Conservation (phyloP, 2,329 filamentous ascomycete genomes). For the Trichoderma polysporum region DNA sequence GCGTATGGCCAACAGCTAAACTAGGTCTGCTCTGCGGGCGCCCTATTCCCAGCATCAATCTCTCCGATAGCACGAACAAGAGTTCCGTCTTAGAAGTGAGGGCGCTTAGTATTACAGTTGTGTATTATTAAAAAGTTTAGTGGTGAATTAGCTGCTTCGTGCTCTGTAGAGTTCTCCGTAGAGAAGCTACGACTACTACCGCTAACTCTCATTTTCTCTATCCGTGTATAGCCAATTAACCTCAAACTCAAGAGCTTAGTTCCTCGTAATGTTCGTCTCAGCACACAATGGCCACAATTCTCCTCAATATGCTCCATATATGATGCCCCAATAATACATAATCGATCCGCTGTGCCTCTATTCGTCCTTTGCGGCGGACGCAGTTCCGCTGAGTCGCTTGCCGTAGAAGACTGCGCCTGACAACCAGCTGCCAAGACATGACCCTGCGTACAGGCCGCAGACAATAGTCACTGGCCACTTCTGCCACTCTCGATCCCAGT, state of each 20-base stretch:
- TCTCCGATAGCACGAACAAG: neutral
- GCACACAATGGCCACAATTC: neutral
- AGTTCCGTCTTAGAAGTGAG: neutral
- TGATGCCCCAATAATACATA: neutral
- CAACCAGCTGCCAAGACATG: conserved; percentile 65
- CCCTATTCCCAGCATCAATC: neutral
- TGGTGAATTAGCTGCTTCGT: neutral
- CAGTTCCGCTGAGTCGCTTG: conserved; percentile 38
- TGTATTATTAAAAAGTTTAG: neutral
- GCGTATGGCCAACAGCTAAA: neutral
- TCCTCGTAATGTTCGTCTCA: conserved; percentile 7
- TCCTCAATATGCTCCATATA: neutral
- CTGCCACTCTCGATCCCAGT: conserved; percentile 99
- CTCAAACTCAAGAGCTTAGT: neutral
- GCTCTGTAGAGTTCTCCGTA: no score
- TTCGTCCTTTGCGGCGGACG: conserved; percentile 30
- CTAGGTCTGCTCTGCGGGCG: neutral
- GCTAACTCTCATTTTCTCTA: conserved; percentile 9
- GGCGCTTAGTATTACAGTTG: neutral
- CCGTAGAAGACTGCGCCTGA: conserved; percentile 54
- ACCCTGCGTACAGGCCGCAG: conserved; percentile 77
- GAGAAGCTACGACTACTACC: neutral
- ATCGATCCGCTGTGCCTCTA: conserved; percentile 21
- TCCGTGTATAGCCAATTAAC: conserved; percentile 11
- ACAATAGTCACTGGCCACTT: conserved; percentile 94